Conservation (phyloP, 495 filamentous ascomycete species). For the Penicillium fimorum region DNA sequence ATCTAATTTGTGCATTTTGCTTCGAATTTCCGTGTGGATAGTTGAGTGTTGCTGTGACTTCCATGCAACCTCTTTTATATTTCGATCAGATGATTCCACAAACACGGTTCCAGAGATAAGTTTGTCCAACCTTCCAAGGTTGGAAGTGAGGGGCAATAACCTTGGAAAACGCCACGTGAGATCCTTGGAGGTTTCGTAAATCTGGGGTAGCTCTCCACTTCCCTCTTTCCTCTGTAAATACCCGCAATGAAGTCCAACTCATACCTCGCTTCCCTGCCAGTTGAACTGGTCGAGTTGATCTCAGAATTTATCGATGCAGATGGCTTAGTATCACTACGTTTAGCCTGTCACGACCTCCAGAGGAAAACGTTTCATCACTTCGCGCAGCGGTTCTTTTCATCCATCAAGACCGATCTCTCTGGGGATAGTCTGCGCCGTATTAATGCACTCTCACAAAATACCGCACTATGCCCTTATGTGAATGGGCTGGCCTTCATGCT, state of each 20-base stretch:
- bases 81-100: too few species aligned
- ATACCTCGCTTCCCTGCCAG: constrained; percentile 15
- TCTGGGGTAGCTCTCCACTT: constrained; percentile 22
- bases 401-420: constrained; percentile 29
- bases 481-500: constrained; percentile 27
- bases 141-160: constrained; percentile 24
- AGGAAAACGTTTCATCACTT: constrained; percentile 30
- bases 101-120: too few species aligned
- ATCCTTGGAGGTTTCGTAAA: constrained; percentile 9
- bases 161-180: neutral
- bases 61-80: too few species aligned
- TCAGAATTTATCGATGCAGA: constrained; percentile 10
- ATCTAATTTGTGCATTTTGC: too few species aligned
- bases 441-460: constrained; percentile 19
- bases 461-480: constrained; percentile 20
- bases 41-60: too few species aligned
- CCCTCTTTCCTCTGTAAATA: too few species aligned
- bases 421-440: constrained; percentile 24
- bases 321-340: constrained; percentile 21
- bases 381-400: constrained; percentile 25
- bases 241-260: neutral
- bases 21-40: too few species aligned
- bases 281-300: constrained; percentile 30
- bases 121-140: constrained; percentile 3
- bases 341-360: constrained; percentile 26